Percentiles rank a stretch among this genome's conserved stretches.
phyloP scores from a whole-genome alignment of 2,329 filamentous ascomycete species.

The Penicillium sp. region DNA sequence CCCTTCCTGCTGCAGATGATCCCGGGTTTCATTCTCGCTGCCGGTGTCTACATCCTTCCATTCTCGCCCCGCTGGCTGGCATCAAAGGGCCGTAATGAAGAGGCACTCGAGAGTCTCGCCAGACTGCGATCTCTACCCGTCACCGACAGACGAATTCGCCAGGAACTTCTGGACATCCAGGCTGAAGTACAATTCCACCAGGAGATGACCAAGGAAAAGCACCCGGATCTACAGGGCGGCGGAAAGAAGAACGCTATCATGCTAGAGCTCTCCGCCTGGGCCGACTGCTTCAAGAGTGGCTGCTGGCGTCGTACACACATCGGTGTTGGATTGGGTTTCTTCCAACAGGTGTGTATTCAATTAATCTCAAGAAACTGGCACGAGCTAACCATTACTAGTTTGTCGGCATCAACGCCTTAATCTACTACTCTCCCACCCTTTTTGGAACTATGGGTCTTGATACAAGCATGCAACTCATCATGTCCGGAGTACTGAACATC shows the following conservation, averaged over 20 bases:
- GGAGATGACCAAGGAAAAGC: conserved; percentile 44
- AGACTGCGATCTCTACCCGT: conserved; percentile 53
- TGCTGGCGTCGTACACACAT: conserved; percentile 55
- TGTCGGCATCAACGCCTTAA: conserved; percentile 57
- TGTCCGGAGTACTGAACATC: conserved; percentile 58
- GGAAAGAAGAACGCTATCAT: conserved; percentile 40
- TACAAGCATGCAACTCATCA: conserved; percentile 51
- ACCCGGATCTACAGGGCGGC: conserved; percentile 40
- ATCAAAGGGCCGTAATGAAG: conserved; percentile 50
- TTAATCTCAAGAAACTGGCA: neutral
- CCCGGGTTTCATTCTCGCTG: conserved; percentile 40
- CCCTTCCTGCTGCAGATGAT: conserved; percentile 53
- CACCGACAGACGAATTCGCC: conserved; percentile 52
- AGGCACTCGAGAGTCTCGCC: conserved; percentile 51
- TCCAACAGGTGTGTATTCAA: conserved; percentile 49
- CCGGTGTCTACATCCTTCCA: conserved; percentile 49
- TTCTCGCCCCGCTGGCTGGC: conserved; percentile 60
- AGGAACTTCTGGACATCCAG: conserved; percentile 54
- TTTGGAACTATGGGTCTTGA: conserved; percentile 55
- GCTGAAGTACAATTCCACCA: conserved; percentile 57
- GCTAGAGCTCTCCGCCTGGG: conserved; percentile 53
- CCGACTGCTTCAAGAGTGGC: conserved; percentile 53
- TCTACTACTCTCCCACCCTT: conserved; percentile 63
- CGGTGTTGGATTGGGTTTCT: conserved; percentile 58
- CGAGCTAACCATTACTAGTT: conserved; percentile 34